Percentiles rank a stretch among this genome's conserved stretches.
Evolutionary conservation across 352 stramenopile species (phyloP).

Genomic region (Phytophthora citrophthora): DNA sequence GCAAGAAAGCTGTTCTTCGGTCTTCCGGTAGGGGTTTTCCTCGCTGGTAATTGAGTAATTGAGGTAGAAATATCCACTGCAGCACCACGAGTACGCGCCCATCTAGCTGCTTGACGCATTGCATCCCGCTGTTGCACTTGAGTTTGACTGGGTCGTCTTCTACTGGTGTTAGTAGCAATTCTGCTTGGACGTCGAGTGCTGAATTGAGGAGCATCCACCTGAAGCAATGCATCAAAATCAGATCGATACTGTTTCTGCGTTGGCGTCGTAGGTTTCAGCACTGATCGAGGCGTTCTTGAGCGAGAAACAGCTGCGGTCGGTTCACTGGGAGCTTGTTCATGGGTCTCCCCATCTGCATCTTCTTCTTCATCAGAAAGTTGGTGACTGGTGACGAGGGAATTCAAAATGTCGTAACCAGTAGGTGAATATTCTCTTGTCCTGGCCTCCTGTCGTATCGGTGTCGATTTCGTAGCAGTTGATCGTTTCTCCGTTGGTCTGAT

Average conservation of each 20-base stretch:
- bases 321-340: slow-evolving; percentile 36
- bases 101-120: slow-evolving; percentile 37
- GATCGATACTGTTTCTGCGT: slow-evolving; percentile 26
- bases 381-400: slow-evolving; percentile 40
- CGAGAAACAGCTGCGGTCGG: slow-evolving; percentile 22
- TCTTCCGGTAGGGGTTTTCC: slow-evolving; percentile 23
- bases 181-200: slow-evolving; percentile 28
- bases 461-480: slow-evolving; percentile 5
- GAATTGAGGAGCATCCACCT: slow-evolving; percentile 34
- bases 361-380: slow-evolving; percentile 22
- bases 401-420: slow-evolving; percentile 44
- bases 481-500: slow-evolving; percentile 9
- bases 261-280: slow-evolving; percentile 12
- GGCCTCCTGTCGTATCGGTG: neutral
- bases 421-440: slow-evolving; percentile 9
- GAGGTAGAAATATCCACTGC: slow-evolving; percentile 35
- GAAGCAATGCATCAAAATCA: slow-evolving; percentile 54
- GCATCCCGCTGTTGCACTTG: slow-evolving; percentile 32
- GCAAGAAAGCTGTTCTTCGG: slow-evolving; percentile 67
- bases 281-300: slow-evolving; percentile 9
- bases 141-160: slow-evolving; percentile 22
- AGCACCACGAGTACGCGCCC: slow-evolving; percentile 32
- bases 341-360: slow-evolving; percentile 19
- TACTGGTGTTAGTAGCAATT: slow-evolving; percentile 9
- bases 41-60: slow-evolving; percentile 19